Percentiles rank a stretch among this genome's conserved stretches.
Evolutionary conservation across 2,329 filamentous ascomycete species (phyloP).

Genomic region (Hypoxylon sp.): DNA sequence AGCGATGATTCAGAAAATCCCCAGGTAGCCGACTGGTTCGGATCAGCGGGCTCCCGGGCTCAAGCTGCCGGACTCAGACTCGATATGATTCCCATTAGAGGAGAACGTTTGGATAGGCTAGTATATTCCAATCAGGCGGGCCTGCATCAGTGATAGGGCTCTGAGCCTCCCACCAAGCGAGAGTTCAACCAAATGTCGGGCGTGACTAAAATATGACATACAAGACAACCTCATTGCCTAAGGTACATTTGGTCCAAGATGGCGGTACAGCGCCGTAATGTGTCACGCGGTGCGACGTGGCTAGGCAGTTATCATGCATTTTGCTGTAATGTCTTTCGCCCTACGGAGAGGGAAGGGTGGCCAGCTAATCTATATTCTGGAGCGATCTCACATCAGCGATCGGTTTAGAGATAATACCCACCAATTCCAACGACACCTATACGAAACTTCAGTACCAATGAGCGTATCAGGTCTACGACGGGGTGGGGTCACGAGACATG

Average conservation of each 20-base stretch:
- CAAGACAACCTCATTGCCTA: slow-evolving; percentile 20
- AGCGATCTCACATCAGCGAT: slow-evolving; percentile 39
- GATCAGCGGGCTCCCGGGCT: slow-evolving; percentile 10
- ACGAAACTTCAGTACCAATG: slow-evolving; percentile 18
- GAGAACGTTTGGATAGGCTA: slow-evolving; percentile 10
- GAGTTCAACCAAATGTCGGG: slow-evolving; percentile 7
- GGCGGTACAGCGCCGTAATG: slow-evolving; percentile 20
- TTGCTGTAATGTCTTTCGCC: slow-evolving; percentile 21
- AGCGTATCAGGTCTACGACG: slow-evolving; percentile 7
- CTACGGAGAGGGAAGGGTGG: slow-evolving; percentile 20
- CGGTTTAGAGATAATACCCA: slow-evolving; percentile 15
- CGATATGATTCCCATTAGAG: neutral
- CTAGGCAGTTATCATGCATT: slow-evolving; percentile 24
- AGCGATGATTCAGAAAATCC: slow-evolving; percentile 9
- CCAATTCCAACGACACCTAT: slow-evolving; percentile 10
- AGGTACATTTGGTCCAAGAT: slow-evolving; percentile 11
- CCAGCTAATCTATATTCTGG: slow-evolving; percentile 29
- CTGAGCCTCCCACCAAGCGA: slow-evolving; percentile 6
- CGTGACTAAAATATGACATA: slow-evolving; percentile 37
- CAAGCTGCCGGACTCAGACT: slow-evolving; percentile 1
- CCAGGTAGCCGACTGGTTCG: neutral
- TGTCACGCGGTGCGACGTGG: slow-evolving; percentile 28
- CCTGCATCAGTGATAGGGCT: slow-evolving; percentile 11
- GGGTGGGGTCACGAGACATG: slow-evolving; percentile 26
- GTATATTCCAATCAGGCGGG: neutral